Evolutionary conservation across 1,139 yeast species (phyloP).

Genomic region (Tardiomyces digboiensis): DNA sequence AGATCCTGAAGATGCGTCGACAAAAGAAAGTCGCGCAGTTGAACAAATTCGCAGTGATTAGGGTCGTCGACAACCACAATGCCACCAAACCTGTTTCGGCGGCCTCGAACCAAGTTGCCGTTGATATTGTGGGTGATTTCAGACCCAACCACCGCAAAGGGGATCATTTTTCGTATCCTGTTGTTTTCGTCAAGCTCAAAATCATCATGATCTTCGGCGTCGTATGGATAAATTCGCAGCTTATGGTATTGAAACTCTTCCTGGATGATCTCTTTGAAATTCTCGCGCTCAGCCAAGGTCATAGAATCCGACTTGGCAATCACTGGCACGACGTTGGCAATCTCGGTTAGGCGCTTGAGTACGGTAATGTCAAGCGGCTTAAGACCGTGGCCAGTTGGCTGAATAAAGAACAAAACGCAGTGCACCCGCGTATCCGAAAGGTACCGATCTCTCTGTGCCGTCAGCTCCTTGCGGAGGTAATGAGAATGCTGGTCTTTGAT

Average conservation of each 20-base stretch:
- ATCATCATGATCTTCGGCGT: conserved; percentile 65
- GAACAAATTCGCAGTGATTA: conserved; percentile 90
- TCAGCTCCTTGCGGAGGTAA: conserved; percentile 88
- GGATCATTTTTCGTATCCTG: conserved; percentile 49
- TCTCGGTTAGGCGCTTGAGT: conserved; percentile 76
- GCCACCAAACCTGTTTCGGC: conserved; percentile 91
- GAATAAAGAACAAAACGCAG: conserved; percentile 83
- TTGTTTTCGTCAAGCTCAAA: conserved; percentile 30
- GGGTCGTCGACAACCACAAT: conserved; percentile 81
- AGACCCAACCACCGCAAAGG: conserved; percentile 95
- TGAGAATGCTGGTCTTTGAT: conserved; percentile 95
- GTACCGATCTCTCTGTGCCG: conserved; percentile 84
- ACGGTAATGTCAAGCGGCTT: conserved; percentile 77
- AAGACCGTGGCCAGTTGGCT: conserved; percentile 78
- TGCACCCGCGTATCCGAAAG: conserved; percentile 92
- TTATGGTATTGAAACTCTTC: conserved; percentile 66
- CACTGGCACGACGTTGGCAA: conserved; percentile 90
- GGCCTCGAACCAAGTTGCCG: conserved; percentile 79
- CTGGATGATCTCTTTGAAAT: conserved; percentile 63
- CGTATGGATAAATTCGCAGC: conserved; percentile 82
- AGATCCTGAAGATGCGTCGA: conserved; percentile 95
- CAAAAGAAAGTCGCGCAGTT: conserved; percentile 85
- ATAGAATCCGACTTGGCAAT: conserved; percentile 79
- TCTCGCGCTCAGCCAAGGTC: conserved; percentile 67
- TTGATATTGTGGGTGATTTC: conserved; percentile 59